Percentiles rank a stretch among this genome's conserved stretches.
These are phyloP conservation scores for Chlorociboria aeruginascens DNA, from an alignment of 495 filamentous ascomycete genomes.

Conservation along the genomic window DNA sequence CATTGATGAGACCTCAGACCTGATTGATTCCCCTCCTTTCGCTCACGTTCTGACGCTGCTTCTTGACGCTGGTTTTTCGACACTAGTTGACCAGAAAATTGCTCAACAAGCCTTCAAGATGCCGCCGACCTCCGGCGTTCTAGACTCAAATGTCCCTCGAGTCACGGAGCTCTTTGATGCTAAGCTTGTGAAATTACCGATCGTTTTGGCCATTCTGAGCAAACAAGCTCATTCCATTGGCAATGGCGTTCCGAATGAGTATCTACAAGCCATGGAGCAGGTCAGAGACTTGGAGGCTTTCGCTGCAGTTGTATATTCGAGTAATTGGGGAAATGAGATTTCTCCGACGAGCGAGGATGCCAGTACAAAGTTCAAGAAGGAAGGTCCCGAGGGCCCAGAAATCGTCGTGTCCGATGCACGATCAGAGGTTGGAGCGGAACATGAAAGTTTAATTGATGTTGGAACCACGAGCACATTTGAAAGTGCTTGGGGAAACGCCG, in stretches of 20 bases:
- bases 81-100: slow-evolving; percentile 68
- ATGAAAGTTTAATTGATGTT: slow-evolving; percentile 34
- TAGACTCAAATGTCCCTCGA: slow-evolving; percentile 29
- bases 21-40: slow-evolving; percentile 89
- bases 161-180: slow-evolving; percentile 28
- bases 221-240: slow-evolving; percentile 86
- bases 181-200: slow-evolving; percentile 72
- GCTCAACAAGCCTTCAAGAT: slow-evolving; percentile 65
- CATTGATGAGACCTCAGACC: slow-evolving; percentile 90
- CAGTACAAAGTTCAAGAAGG: slow-evolving; percentile 18
- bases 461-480: slow-evolving; percentile 42
- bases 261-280: slow-evolving; percentile 69
- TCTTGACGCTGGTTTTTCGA: slow-evolving; percentile 76
- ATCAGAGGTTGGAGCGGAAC: not conserved
- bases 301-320: slow-evolving; percentile 86
- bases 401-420: not conserved
- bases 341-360: slow-evolving; percentile 32
- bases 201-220: slow-evolving; percentile 73
- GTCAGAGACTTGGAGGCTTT: slow-evolving; percentile 87
- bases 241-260: slow-evolving; percentile 76
- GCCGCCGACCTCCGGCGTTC: slow-evolving; percentile 23
- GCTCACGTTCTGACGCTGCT: slow-evolving; percentile 70
- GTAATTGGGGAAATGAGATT: slow-evolving; percentile 71
- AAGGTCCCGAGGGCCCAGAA: slow-evolving; percentile 9
- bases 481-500: slow-evolving; percentile 53